Evolutionary conservation across 2,329 filamentous ascomycete species (phyloP).

Genomic region (Pseudopyricularia javanii): DNA sequence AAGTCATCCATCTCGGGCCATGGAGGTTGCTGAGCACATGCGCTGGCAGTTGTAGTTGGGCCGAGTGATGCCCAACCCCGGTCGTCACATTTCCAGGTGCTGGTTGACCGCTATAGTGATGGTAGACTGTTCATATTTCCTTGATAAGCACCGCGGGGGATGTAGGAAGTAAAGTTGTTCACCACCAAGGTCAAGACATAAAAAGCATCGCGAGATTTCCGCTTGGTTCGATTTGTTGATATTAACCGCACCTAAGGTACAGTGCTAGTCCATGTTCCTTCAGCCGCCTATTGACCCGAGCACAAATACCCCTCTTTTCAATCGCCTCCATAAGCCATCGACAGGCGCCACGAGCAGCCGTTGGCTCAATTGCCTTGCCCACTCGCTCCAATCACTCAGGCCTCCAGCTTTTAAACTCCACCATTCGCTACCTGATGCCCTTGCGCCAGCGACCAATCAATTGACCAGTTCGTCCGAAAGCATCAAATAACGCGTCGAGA

Average conservation of each 20-base stretch:
- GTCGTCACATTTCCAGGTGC: constrained; percentile 2
- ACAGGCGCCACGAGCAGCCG: not conserved
- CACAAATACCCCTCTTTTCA: not conserved
- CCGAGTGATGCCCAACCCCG: constrained; percentile 20
- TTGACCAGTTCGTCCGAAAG: constrained; percentile 3
- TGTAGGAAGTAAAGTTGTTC: not conserved
- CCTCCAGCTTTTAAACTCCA: constrained; percentile 13
- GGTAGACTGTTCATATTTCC: not conserved
- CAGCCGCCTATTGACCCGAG: not conserved
- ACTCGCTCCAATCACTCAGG: not conserved
- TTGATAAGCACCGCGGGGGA: not conserved
- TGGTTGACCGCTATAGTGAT: constrained; percentile 18
- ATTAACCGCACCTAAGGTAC: too few relatives aligned
- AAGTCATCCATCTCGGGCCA: constrained; percentile 3
- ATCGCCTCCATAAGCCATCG: not conserved
- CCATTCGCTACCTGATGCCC: constrained; percentile 14
- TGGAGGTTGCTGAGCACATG: constrained; percentile 8
- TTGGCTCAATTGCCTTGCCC: not conserved
- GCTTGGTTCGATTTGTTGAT: not conserved
- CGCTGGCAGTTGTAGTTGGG: constrained; percentile 4
- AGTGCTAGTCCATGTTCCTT: not conserved
- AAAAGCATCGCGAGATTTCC: not conserved
- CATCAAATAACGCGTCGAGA: not conserved
- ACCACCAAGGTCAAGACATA: not conserved
- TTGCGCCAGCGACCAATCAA: constrained; percentile 15